Evolutionary conservation across 2,329 filamentous ascomycete species (phyloP).

Genomic region (Sclerotiophoma versabilis): DNA sequence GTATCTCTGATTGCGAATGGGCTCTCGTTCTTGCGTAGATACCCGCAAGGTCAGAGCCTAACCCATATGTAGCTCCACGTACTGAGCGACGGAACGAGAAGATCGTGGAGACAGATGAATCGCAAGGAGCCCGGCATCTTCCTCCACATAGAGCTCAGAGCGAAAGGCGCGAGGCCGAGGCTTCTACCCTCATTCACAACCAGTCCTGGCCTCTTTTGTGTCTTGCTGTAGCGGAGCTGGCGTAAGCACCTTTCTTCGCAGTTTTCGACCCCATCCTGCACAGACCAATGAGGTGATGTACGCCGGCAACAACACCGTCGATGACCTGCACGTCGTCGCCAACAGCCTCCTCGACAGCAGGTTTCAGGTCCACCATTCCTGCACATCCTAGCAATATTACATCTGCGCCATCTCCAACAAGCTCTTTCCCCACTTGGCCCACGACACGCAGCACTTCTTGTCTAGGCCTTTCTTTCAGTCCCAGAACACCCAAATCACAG

Average conservation of each 20-base stretch:
- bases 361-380: conserved; percentile 58
- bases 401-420: conserved; percentile 54
- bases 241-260: conserved; percentile 55
- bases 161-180: too few species aligned
- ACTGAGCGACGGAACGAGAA: too few species aligned
- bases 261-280: conserved; percentile 57
- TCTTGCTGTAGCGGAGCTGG: conserved; percentile 40
- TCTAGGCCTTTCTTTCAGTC: conserved; percentile 52
- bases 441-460: conserved; percentile 52
- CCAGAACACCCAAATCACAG: conserved; percentile 55
- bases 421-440: conserved; percentile 47
- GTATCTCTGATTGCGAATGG: too few species aligned
- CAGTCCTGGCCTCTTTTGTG: conserved; percentile 49
- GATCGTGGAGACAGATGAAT: too few species aligned
- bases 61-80: too few species aligned
- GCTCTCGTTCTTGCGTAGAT: too few species aligned
- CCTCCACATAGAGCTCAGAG: too few species aligned
- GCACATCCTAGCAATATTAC: conserved; percentile 57
- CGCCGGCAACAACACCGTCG: conserved; percentile 59
- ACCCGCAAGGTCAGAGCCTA: too few species aligned
- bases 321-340: conserved; percentile 57
- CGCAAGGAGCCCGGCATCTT: too few species aligned
- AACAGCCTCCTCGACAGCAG: conserved; percentile 57
- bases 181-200: conserved; percentile 1
- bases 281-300: conserved; percentile 56